Base-by-base conservation (phyloP, 306 rosid genomes). In the Gynostemma pentaphyllum region DNA sequence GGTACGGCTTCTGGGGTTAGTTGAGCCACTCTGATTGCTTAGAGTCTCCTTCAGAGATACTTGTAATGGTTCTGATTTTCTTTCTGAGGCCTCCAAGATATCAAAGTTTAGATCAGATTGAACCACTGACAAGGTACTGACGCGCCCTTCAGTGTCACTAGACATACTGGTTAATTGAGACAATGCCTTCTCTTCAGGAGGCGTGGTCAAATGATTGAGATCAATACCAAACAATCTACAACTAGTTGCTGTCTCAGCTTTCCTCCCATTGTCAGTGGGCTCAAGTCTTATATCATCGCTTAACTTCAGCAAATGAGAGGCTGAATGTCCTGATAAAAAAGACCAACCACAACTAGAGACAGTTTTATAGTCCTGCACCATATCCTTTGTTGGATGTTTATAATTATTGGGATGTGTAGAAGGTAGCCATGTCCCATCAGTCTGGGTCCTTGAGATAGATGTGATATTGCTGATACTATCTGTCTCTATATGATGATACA, bases 171-270 rank as follows among this genome's bases (percentile, higher is more conserved):
- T 74, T 14, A 73, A 71, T 50, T 74, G 83, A n/a, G 34, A 21
- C 63, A 72, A 62, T 45, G 74, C 49, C 66, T 75, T 85, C 71
- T 75, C 86, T 46, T 67, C 52, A n/a, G 74, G 51, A 59, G 69
- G 26, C 18, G 68, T 68, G 22, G 74, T 55, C 9, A 76, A 68
- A 76, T 75, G 79, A 79, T 64, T 82, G 39, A 75, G 81, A 15
- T 92, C 88, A 52, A 88, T 65, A 59, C 98, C 96, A 32, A 92
- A 92, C 64, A 91, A 74, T 13, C 85, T 79, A 68, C 72, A 83
- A 74, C 89, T 72, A 40, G 83, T 49, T 56, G 79, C 69, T 8
- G 68, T 70, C 70, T 88, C 96, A 4, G 66, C 71, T 79, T 88
- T 86, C 73, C 68, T 81, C 73, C 68, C 85, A 70, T 76, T 88